A percentile compares a stretch with the other conserved stretches of the same genome.
phyloP scores from a whole-genome alignment of 148 eudicot species.

The Spergularia bocconei region DNA sequence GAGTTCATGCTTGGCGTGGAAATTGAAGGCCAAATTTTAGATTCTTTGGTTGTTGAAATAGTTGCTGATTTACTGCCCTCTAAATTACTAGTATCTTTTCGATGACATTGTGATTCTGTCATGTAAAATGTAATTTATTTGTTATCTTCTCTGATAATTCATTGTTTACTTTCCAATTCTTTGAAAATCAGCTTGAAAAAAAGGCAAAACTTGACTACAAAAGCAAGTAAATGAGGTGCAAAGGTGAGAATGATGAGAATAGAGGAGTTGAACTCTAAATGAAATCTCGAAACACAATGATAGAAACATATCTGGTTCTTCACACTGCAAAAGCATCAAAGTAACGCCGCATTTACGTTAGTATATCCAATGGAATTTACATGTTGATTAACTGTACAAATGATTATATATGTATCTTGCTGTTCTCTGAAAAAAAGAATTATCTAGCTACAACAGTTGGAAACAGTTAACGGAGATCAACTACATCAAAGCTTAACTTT shows the following conservation, averaged over 20 bases:
- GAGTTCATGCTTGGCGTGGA: constrained; percentile 64
- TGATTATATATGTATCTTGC: not conserved
- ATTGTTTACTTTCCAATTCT: not conserved
- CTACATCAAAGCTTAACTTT: constrained; percentile 67
- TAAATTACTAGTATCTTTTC: not conserved
- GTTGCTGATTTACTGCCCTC: constrained; percentile 53
- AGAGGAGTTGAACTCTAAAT: too few species aligned
- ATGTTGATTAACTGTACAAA: constrained; percentile 29
- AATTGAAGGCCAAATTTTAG: constrained; percentile 54
- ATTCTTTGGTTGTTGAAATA: constrained; percentile 66
- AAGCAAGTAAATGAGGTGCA: too few species aligned
- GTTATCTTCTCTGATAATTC: constrained; percentile 3
- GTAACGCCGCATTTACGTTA: constrained; percentile 3
- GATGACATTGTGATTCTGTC: constrained; percentile 1
- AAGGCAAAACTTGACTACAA: too few species aligned
- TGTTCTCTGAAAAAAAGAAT: not conserved
- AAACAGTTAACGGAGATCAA: constrained; percentile 68
- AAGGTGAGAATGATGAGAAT: too few species aligned
- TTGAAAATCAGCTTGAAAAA: not conserved
- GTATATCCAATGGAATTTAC: constrained; percentile 20
- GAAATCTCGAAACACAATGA: too few species aligned
- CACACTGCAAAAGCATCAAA: constrained; percentile 16
- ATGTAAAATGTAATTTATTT: constrained; percentile 22
- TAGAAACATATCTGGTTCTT: not conserved
- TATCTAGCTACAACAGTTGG: constrained; percentile 17